Evolutionary conservation across 2,329 filamentous ascomycete genomes (phyloP), one percentile per base, ranked within the genome.

Genomic region (Huntiella omanensis): DNA sequence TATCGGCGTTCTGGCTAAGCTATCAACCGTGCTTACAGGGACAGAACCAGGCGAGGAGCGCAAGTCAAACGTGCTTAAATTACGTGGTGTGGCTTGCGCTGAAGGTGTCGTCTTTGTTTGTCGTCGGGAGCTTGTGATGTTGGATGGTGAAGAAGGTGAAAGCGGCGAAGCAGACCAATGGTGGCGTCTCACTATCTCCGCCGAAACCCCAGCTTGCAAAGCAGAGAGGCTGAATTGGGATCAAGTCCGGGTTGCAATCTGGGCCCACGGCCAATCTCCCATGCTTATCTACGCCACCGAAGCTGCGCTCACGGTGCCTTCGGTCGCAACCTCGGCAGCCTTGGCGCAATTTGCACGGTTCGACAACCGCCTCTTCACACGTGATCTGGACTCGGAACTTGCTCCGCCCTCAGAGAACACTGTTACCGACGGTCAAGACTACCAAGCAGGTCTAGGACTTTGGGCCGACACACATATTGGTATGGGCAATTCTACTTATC

Each of bases 261-360:
- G 65, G 57, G 58, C 61, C 5, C 68, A 71, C 41, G 44, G 44
- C 19, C 65, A 64, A 6, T 69, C 66, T 46, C 62, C 59, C 13
- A 64, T 66, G 0, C 54, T 75, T 3, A 58, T 75, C 4, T 75
- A 75, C 53, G 71, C 71, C 16, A 69, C 68, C 3, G 68, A 73
- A 50, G 56, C 59, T 19, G 68, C 70, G 17, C 55, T 72, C 49
- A 52, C 59, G 10, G 51, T 54, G 15, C 54, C 59, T 3, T 55
- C 49, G 8, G 52, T 56, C 3, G 57, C 62, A 8, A 55, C 73
- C 12, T 59, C 69, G 37, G 53, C 59, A 11, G 51, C 55, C 2
- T 51, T 61, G 7, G 58, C 69, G 56, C 61, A 62, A 32, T 75
- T 75, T 53, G 60, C 68, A 4, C 63, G 61, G 35, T 62, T 61